Evolutionary conservation across 306 rosid genomes (phyloP).

Genomic region (Castanospermum australe): DNA sequence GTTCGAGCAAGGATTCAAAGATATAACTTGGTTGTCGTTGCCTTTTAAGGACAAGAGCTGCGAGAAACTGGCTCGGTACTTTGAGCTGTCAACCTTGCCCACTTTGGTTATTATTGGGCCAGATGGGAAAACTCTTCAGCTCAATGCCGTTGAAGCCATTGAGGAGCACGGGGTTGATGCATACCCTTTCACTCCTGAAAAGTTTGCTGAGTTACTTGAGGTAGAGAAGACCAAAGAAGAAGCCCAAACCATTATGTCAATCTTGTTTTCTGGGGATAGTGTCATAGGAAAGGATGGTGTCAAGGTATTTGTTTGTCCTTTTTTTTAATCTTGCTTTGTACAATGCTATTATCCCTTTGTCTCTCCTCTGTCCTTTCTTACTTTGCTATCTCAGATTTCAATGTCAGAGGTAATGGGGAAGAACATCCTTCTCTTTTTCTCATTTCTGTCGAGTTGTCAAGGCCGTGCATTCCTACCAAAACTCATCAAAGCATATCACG

Average conservation of each 20-base stretch:
- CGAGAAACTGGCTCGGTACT: conserved; percentile 35
- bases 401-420: conserved; percentile 54
- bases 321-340: no score
- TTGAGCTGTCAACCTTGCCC: conserved; percentile 44
- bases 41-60: conserved; percentile 42
- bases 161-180: conserved; percentile 48
- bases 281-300: conserved; percentile 36
- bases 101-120: conserved; percentile 50
- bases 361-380: not conserved
- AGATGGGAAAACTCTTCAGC: conserved; percentile 49
- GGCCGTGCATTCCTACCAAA: conserved; percentile 56
- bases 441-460: conserved; percentile 61
- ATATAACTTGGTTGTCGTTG: conserved; percentile 49
- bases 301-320: conserved; percentile 26
- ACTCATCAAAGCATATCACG: conserved; percentile 40
- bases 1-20: conserved; percentile 27
- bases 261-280: conserved; percentile 37
- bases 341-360: not conserved
- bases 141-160: conserved; percentile 39
- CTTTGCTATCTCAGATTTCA: conserved; percentile 30
- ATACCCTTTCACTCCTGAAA: conserved; percentile 55
- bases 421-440: conserved; percentile 57
- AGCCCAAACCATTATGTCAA: conserved; percentile 47
- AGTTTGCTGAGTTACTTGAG: conserved; percentile 41
- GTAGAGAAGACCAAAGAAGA: conserved; percentile 45